Evolutionary conservation across 192 early-diverging fungal genomes (phyloP).

Genomic region (Entomortierella parvispora): DNA sequence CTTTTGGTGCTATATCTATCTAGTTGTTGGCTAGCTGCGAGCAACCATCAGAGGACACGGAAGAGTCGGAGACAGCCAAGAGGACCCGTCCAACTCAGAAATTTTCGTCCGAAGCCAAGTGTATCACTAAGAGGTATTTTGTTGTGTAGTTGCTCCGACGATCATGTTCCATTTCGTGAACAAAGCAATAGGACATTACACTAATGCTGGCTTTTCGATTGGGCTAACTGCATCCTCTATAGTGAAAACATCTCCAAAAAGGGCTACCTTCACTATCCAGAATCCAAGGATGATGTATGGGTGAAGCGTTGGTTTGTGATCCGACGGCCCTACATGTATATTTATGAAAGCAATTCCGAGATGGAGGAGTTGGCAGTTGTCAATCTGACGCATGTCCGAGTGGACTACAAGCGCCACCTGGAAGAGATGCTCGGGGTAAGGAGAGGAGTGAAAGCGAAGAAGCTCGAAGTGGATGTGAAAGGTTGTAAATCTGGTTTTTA

Average conservation of each 20-base stretch:
- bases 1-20: neutral
- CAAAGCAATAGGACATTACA: neutral
- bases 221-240: slow-evolving; percentile 5
- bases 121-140: slow-evolving; percentile 35
- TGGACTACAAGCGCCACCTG: slow-evolving; percentile 64
- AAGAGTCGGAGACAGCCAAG: slow-evolving; percentile 2
- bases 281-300: slow-evolving; percentile 74
- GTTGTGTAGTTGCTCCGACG: too few relatives aligned
- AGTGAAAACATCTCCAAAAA: slow-evolving; percentile 63
- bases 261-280: slow-evolving; percentile 65
- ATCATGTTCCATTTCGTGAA: neutral
- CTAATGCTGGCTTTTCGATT: slow-evolving; percentile 15
- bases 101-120: slow-evolving; percentile 33
- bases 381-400: slow-evolving; percentile 73
- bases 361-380: slow-evolving; percentile 78
- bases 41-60: neutral
- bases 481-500: neutral
- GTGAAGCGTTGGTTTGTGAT: slow-evolving; percentile 82
- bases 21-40: slow-evolving; percentile 7
- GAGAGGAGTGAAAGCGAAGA: too few relatives aligned
- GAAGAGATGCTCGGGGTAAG: slow-evolving; percentile 69
- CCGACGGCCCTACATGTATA: slow-evolving; percentile 82
- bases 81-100: neutral
- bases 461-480: too few relatives aligned
- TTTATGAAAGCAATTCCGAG: slow-evolving; percentile 73